Evolutionary conservation across 140 eudicot genomes (phyloP), one percentile per base, ranked within the genome.

Genomic region (Senecio squalidus): DNA sequence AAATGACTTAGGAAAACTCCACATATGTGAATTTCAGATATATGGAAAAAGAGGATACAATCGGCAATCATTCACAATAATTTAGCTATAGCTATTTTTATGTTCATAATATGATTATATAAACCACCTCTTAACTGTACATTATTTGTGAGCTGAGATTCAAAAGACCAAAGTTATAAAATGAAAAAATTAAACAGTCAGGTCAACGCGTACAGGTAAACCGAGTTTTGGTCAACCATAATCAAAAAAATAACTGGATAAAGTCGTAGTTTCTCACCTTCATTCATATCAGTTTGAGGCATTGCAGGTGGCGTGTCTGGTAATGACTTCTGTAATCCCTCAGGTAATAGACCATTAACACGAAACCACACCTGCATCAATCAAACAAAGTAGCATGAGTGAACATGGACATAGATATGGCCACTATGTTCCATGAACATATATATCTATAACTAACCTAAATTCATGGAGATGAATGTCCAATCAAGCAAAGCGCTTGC

Each of bases 311-410:
- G 85, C 47, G 76, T 82, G 57, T 90, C 97, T 38, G 97, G 97
- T 44, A 90, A 76, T 2, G 97, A 85, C 81, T 85, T 90, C 70
- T 90, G 88, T 20, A 59, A 77, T 94, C 78, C 76, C 52, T 86
- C 92, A 2, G 94, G 88, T 63, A 91, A 71, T 15, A 80, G 78
- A 56, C 67, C 84, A 67, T 91, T 86, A 73, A 86, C 94, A 66
- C 88, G 96, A 84, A 91, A 91, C 96, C 96, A 91, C 14, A 91
- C 92, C 96, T 91, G 88, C 80, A 68, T 38, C 45, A 67, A 74
- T 45, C 23, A 41, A 74, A 46, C 27, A 60, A 72, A 66, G 9
- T 24, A 11, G 24, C 22, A 68, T 79, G 24, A 77, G 73, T 54
- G 65, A 40, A 67, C 70, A 71, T 57, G 55, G 24, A 53, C 40